Evolutionary conservation across 345 rosid genomes (phyloP).

Genomic region (Rhodomyrtus tomentosa): DNA sequence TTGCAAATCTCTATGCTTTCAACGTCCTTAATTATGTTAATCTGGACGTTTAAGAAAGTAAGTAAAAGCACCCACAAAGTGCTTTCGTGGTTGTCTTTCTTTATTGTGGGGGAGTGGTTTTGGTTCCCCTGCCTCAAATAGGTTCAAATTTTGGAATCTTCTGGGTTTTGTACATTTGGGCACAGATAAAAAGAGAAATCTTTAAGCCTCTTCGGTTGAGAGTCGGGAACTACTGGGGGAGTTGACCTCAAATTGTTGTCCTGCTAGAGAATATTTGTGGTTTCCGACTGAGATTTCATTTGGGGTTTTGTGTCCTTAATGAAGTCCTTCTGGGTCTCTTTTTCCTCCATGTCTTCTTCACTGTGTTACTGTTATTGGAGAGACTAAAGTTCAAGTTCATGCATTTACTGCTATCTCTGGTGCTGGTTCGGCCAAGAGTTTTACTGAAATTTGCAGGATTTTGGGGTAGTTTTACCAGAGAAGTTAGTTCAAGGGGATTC

Average conservation of each 20-base stretch:
- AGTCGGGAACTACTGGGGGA: not conserved
- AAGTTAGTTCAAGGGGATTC: not conserved
- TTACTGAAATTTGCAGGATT: not conserved
- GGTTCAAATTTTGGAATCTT: slow-evolving; percentile 20
- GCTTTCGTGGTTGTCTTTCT: slow-evolving; percentile 9
- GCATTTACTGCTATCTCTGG: not conserved
- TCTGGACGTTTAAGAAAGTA: not conserved
- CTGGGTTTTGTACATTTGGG: slow-evolving; percentile 10
- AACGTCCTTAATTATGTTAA: not conserved
- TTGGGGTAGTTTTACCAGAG: not conserved
- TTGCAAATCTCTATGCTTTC: not conserved
- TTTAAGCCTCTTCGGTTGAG: not conserved
- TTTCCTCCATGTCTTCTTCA: slow-evolving; percentile 2
- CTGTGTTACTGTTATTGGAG: not conserved
- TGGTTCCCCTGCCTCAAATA: slow-evolving; percentile 8
- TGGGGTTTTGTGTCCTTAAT: not conserved
- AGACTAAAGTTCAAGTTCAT: not conserved
- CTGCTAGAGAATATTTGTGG: not conserved
- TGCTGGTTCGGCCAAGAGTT: not conserved
- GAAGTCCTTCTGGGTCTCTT: slow-evolving; percentile 6
- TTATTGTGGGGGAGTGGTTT: slow-evolving; percentile 18
- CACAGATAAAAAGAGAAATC: not conserved
- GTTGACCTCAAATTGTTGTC: not conserved
- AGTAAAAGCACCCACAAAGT: slow-evolving; percentile 1
- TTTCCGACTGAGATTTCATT: not conserved